phyloP scores from a whole-genome alignment of 768 basidiomycete genomes.

The Clitopilus passeckerianus region DNA sequence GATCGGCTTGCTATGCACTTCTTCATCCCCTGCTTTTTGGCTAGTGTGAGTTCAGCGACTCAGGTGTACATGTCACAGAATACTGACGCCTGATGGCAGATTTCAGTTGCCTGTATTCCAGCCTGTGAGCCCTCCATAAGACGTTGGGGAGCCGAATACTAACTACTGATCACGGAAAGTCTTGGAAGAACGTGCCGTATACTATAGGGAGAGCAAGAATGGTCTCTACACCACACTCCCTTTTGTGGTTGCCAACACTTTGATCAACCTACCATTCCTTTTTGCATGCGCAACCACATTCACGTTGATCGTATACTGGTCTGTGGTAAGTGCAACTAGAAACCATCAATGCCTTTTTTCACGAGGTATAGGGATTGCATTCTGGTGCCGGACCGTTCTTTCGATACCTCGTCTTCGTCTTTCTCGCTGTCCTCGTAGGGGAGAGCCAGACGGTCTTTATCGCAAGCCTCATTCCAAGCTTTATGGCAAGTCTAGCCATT shows the following conservation, averaged over 20 bases:
- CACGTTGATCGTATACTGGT: slow-evolving; percentile 45
- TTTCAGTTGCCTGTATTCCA: slow-evolving; percentile 60
- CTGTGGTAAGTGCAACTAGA: slow-evolving; percentile 28
- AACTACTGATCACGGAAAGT: slow-evolving; percentile 21
- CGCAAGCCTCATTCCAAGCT: slow-evolving; percentile 47
- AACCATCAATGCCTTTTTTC: not conserved
- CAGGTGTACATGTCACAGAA: not conserved
- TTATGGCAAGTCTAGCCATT: slow-evolving; percentile 55
- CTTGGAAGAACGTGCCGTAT: slow-evolving; percentile 55
- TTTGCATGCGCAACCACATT: slow-evolving; percentile 45
- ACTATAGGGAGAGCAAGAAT: slow-evolving; percentile 52
- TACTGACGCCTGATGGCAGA: slow-evolving; percentile 20
- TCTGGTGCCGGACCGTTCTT: slow-evolving; percentile 44
- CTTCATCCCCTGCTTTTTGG: slow-evolving; percentile 50
- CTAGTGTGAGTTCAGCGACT: slow-evolving; percentile 27
- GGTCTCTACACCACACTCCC: slow-evolving; percentile 50
- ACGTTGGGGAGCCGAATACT: not conserved
- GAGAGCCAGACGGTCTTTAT: slow-evolving; percentile 48
- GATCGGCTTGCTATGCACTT: slow-evolving; percentile 50
- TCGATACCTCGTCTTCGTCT: slow-evolving; percentile 48
- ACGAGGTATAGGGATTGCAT: slow-evolving; percentile 38
- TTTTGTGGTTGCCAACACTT: slow-evolving; percentile 48
- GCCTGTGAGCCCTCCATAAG: slow-evolving; percentile 25
- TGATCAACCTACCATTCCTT: slow-evolving; percentile 50
- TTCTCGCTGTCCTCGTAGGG: slow-evolving; percentile 47